These are phyloP conservation scores for Theobroma grandiflorum DNA, from an alignment of 441 rosid species.

Conservation along the genomic window DNA sequence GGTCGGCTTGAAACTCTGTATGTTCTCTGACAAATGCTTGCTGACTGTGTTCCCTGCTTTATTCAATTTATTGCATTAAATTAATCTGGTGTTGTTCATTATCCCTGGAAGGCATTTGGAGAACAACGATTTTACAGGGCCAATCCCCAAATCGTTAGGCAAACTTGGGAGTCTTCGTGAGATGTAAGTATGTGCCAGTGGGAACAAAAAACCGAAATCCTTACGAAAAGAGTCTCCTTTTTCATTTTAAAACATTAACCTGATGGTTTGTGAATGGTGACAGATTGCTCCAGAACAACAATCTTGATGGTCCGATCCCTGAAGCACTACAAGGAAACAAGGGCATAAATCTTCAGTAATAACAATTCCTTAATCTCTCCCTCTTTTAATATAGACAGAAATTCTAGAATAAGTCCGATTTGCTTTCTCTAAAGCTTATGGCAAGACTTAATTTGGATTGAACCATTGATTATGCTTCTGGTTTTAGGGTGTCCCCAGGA, in stretches of 20 bases:
- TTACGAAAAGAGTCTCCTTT: no score
- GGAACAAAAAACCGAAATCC: neutral
- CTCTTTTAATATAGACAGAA: neutral
- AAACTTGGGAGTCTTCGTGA: conserved; percentile 54
- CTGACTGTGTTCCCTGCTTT: neutral
- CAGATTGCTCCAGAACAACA: conserved; percentile 80
- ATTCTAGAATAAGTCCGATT: neutral
- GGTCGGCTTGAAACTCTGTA: conserved; percentile 67
- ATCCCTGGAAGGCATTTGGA: conserved; percentile 71
- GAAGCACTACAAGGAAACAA: conserved; percentile 40
- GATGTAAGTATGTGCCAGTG: conserved; percentile 52
- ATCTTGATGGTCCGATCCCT: conserved; percentile 65
- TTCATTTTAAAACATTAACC: neutral
- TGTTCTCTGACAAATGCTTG: conserved; percentile 25
- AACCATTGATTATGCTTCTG: conserved; percentile 21
- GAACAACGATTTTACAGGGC: conserved; percentile 67
- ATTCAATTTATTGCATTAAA: neutral
- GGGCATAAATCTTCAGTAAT: conserved; percentile 65
- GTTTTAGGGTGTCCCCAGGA: conserved; percentile 58
- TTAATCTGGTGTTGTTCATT: conserved; percentile 1
- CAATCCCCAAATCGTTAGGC: conserved; percentile 69
- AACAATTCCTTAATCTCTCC: neutral
- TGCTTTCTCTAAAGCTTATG: conserved; percentile 14
- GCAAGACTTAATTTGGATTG: neutral
- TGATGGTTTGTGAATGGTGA: neutral